Conservation (phyloP, 176 grass and related monocot genomes). For the Tillandsia leiboldiana region DNA sequence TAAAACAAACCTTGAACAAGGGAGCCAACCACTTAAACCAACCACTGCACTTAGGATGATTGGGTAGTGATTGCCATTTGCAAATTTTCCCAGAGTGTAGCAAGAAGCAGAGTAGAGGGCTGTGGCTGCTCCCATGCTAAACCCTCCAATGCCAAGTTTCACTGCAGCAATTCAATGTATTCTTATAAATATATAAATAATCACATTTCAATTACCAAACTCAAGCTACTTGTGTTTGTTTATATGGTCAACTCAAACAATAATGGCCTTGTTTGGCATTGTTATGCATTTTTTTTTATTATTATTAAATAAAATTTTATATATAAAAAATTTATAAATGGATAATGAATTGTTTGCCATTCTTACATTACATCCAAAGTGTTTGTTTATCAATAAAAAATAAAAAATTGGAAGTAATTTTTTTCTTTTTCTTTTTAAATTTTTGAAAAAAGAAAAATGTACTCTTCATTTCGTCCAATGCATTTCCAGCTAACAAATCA, state of each 20-base stretch:
- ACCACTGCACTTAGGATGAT: constrained; percentile 49
- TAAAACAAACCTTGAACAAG: constrained; percentile 61
- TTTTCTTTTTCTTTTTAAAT: no score
- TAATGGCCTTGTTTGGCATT: no score
- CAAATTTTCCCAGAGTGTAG: constrained; percentile 69
- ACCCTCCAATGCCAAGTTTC: constrained; percentile 90
- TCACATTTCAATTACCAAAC: background rate
- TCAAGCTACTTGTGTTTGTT: background rate
- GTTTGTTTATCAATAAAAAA: no score
- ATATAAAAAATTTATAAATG: no score
- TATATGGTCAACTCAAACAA: background rate
- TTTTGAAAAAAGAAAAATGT: no score
- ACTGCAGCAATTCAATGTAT: constrained; percentile 27
- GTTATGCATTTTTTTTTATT: no score
- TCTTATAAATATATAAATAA: background rate
- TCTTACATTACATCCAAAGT: no score
- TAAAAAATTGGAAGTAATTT: no score
- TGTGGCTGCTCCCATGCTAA: constrained; percentile 73
- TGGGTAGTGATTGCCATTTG: constrained; percentile 45
- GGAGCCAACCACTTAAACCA: constrained; percentile 92
- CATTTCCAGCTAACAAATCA: no score
- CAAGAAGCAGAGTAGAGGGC: constrained; percentile 76
- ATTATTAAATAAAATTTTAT: no score
- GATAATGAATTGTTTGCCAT: no score
- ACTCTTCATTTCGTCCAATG: no score